phyloP scores from a whole-genome alignment of 2,329 filamentous ascomycete genomes.

The Curvularia verruculosa region DNA sequence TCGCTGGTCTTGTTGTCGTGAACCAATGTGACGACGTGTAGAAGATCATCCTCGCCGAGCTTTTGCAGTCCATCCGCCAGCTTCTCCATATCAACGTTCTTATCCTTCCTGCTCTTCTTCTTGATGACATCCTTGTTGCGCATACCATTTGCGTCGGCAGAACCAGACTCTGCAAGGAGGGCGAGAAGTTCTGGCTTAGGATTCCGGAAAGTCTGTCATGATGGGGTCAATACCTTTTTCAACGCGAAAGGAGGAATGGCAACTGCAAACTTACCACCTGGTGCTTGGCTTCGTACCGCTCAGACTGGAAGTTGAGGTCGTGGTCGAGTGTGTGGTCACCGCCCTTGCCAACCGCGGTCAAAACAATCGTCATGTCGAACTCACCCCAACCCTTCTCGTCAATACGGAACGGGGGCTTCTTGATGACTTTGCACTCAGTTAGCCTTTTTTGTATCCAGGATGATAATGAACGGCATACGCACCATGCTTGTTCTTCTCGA shows the following conservation, averaged over 20 bases:
- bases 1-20: constrained; percentile 95
- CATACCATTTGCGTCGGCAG: constrained; percentile 68
- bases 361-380: constrained; percentile 90
- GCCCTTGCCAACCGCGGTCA: constrained; percentile 83
- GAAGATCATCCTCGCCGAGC: constrained; percentile 87
- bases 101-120: constrained; percentile 75
- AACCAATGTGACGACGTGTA: constrained; percentile 96
- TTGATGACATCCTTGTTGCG: constrained; percentile 72
- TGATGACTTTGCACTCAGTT: constrained; percentile 59
- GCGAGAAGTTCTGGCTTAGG: constrained; percentile 85
- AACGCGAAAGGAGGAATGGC: neutral
- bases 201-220: constrained; percentile 77
- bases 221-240: neutral
- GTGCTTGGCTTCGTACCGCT: constrained; percentile 83
- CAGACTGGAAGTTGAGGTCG: constrained; percentile 87
- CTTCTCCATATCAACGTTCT: constrained; percentile 89
- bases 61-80: constrained; percentile 89
- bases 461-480: constrained; percentile 29
- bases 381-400: constrained; percentile 97
- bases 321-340: constrained; percentile 80
- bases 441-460: neutral
- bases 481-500: constrained; percentile 87
- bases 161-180: constrained; percentile 80
- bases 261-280: constrained; percentile 62
- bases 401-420: constrained; percentile 85